A percentile compares a stretch with the other conserved stretches of the same genome.
phyloP scores from a whole-genome alignment of 148 eudicot genomes.

The Oxyria digyna region DNA sequence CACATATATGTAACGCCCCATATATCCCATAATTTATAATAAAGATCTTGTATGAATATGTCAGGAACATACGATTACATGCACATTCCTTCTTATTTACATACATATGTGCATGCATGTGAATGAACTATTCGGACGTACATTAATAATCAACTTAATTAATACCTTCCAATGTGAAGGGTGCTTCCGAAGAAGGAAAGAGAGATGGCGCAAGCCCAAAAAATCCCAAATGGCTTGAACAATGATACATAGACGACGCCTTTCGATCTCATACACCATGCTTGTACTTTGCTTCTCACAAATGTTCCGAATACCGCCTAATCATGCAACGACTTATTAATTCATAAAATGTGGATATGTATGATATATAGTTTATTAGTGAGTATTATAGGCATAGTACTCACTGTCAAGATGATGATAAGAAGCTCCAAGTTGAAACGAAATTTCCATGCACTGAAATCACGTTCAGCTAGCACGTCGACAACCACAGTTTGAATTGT shows the following conservation, averaged over 20 bases:
- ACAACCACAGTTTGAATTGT: slow-evolving; percentile 48
- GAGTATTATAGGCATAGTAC: neutral
- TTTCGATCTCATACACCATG: slow-evolving; percentile 53
- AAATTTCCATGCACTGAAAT: slow-evolving; percentile 53
- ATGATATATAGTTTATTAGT: too few relatives aligned
- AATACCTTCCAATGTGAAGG: slow-evolving; percentile 71
- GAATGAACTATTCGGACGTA: too few relatives aligned
- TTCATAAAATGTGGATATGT: too few relatives aligned
- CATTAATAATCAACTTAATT: too few relatives aligned
- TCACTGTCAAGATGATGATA: slow-evolving; percentile 38
- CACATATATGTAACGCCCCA: too few relatives aligned
- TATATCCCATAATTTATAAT: too few relatives aligned
- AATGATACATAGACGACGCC: slow-evolving; percentile 55
- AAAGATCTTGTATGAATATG: too few relatives aligned
- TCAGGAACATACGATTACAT: too few relatives aligned
- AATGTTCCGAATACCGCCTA: slow-evolving; percentile 62
- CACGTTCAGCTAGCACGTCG: slow-evolving; percentile 41
- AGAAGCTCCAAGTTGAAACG: slow-evolving; percentile 44
- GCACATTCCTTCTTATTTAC: too few relatives aligned
- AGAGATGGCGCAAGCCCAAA: slow-evolving; percentile 49
- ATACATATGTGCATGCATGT: too few relatives aligned
- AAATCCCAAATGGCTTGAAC: slow-evolving; percentile 69
- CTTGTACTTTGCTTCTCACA: slow-evolving; percentile 43
- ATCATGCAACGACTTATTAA: neutral
- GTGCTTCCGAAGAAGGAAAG: slow-evolving; percentile 47